Conservation (phyloP, 2,329 filamentous ascomycete genomes). For the Seiridium cupressi region DNA sequence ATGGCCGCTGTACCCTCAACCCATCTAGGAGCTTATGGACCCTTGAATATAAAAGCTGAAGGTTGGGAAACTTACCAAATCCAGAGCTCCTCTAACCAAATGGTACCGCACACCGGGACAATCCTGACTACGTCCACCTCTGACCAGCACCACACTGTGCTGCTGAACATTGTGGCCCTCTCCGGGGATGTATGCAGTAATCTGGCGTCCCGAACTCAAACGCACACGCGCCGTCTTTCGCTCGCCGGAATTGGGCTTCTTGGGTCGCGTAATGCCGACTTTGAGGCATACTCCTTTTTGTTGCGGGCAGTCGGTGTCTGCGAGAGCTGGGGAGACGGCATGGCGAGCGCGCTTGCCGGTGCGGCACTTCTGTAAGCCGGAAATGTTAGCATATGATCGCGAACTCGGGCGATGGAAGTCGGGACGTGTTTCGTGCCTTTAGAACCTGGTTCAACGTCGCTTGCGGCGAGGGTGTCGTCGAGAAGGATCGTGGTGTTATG, state of each 20-base stretch:
- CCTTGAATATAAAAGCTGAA: background rate
- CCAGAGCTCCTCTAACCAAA: constrained; percentile 84
- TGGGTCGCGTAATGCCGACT: constrained; percentile 89
- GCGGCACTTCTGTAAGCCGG: constrained; percentile 62
- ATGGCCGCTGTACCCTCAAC: constrained; percentile 1
- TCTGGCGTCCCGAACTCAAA: constrained; percentile 79
- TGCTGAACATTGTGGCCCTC: constrained; percentile 99
- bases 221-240: constrained; percentile 91
- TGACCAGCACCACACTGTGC: constrained; percentile 95
- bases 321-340: constrained; percentile 81
- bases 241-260: constrained; percentile 98
- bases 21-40: background rate
- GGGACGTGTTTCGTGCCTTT: constrained; percentile 37
- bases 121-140: constrained; percentile 91
- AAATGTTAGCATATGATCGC: background rate
- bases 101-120: constrained; percentile 98
- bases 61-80: constrained; percentile 67
- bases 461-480: constrained; percentile 52
- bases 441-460: constrained; percentile 75
- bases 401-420: background rate
- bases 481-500: constrained; percentile 41
- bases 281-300: constrained; percentile 96
- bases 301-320: constrained; percentile 65
- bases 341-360: constrained; percentile 78
- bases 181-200: constrained; percentile 93